A percentile compares a stretch with the other conserved stretches of the same genome.
Conservation (phyloP, 495 filamentous ascomycete species). For the Penicillium psychrofluorescens region DNA sequence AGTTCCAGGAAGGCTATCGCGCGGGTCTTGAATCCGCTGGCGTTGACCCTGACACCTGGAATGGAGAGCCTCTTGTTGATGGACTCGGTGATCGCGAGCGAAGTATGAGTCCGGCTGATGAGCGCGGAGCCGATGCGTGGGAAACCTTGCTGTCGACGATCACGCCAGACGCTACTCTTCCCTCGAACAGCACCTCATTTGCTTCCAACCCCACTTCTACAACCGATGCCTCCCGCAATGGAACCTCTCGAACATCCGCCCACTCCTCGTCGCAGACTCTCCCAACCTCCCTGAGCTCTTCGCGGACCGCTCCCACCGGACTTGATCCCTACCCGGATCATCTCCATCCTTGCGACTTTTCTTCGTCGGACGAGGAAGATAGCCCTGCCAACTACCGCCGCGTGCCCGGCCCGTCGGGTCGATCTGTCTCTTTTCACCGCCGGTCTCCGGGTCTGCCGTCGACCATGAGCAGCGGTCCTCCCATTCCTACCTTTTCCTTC, state of each 20-base stretch:
- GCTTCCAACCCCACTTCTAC: constrained; percentile 54
- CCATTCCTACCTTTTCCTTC: constrained; percentile 29
- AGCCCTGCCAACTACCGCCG: constrained; percentile 8
- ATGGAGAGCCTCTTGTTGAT: constrained; percentile 39
- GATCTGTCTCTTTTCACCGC: constrained; percentile 18
- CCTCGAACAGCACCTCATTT: constrained; percentile 76
- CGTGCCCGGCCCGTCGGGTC: constrained; percentile 2
- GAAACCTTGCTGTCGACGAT: constrained; percentile 74
- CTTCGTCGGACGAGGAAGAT: constrained; percentile 29
- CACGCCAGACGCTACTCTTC: constrained; percentile 70
- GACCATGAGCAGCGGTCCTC: constrained; percentile 33
- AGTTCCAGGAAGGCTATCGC: constrained; percentile 10
- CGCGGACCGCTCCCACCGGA: constrained; percentile 18
- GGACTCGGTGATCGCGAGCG: constrained; percentile 79
- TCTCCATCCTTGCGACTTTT: constrained; percentile 36
- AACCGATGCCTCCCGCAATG: constrained; percentile 14
- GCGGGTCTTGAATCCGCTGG: too few species aligned
- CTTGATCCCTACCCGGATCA: constrained; percentile 36
- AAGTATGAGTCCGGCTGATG: constrained; percentile 68
- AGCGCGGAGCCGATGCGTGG: constrained; percentile 55
- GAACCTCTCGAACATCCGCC: constrained; percentile 20
- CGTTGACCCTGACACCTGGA: neutral
- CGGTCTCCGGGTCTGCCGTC: constrained; percentile 22
- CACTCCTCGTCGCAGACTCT: too few species aligned
- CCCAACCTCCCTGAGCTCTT: constrained; percentile 22